Percentiles rank a stretch among this genome's conserved stretches.
Conservation (phyloP, 306 rosid genomes). For the Dalbergia oliveri region DNA sequence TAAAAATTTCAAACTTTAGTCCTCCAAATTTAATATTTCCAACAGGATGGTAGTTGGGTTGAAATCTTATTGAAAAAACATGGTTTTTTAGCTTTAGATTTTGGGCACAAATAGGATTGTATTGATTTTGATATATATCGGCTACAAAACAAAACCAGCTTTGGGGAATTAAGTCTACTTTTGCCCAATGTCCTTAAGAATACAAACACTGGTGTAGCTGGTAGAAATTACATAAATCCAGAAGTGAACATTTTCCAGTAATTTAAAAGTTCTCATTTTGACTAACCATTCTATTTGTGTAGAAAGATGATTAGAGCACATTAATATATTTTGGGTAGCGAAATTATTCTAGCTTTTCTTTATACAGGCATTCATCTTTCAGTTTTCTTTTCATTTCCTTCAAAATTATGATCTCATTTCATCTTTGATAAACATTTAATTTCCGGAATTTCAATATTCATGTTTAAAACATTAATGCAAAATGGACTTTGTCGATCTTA, state of each 20-base stretch:
- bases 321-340: conserved; percentile 1
- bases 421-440: background rate
- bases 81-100: conserved; percentile 31
- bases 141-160: too few relatives aligned
- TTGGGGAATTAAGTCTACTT: background rate
- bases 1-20: background rate
- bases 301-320: conserved; percentile 19
- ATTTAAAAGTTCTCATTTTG: conserved; percentile 1
- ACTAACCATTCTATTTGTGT: conserved; percentile 25
- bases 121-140: background rate
- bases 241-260: conserved; percentile 17
- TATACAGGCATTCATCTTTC: conserved; percentile 9
- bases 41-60: conserved; percentile 1
- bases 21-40: conserved; percentile 9
- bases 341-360: conserved; percentile 18
- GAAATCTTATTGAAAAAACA: background rate
- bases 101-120: conserved; percentile 14
- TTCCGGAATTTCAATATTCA: too few relatives aligned
- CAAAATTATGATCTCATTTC: conserved; percentile 8
- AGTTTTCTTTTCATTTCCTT: conserved; percentile 4
- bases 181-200: conserved; percentile 25
- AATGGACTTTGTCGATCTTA: too few relatives aligned
- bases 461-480: too few relatives aligned
- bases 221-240: conserved; percentile 14
- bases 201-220: background rate